These are phyloP conservation scores for Elsinoe arachidis DNA, from an alignment of 2,329 filamentous ascomycete genomes.

Conservation along the genomic window DNA sequence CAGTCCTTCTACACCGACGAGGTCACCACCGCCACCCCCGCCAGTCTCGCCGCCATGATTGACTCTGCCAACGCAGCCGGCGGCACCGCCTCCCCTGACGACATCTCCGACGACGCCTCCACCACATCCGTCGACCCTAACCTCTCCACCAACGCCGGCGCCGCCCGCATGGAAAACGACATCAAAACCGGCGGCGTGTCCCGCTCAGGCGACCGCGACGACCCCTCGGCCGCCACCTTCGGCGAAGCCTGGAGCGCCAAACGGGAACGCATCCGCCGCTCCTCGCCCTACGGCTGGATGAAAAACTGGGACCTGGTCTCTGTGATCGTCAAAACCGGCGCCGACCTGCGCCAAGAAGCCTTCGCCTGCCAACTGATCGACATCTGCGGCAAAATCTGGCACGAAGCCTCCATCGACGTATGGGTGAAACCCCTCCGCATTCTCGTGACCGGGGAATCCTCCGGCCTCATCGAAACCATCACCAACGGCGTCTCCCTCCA, in stretches of 20 bases:
- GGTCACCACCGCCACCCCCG: constrained; percentile 38
- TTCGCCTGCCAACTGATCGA: constrained; percentile 79
- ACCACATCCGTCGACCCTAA: constrained; percentile 31
- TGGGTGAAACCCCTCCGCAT: constrained; percentile 88
- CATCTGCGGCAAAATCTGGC: constrained; percentile 74
- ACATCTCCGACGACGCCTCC: constrained; percentile 46
- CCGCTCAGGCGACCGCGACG: constrained; percentile 71
- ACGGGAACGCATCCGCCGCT: constrained; percentile 72
- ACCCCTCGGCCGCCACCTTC: constrained; percentile 77
- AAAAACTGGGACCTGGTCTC: constrained; percentile 83
- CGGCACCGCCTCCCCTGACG: constrained; percentile 41
- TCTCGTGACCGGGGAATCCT: constrained; percentile 74
- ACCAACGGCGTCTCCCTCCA: constrained; percentile 83
- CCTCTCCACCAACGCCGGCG: constrained; percentile 62
- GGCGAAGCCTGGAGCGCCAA: constrained; percentile 80
- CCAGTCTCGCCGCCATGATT: constrained; percentile 76
- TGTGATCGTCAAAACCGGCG: constrained; percentile 80
- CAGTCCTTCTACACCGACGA: constrained; percentile 74
- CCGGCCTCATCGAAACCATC: constrained; percentile 77
- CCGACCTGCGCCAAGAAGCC: constrained; percentile 73
- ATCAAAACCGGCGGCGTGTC: constrained; percentile 77
- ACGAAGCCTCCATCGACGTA: constrained; percentile 64
- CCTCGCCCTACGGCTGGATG: constrained; percentile 80
- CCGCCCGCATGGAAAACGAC: constrained; percentile 82
- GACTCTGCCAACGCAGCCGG: constrained; percentile 55